Base-by-base conservation (phyloP, 805 yeast species). In the Lipomyces yamanashiensis region DNA sequence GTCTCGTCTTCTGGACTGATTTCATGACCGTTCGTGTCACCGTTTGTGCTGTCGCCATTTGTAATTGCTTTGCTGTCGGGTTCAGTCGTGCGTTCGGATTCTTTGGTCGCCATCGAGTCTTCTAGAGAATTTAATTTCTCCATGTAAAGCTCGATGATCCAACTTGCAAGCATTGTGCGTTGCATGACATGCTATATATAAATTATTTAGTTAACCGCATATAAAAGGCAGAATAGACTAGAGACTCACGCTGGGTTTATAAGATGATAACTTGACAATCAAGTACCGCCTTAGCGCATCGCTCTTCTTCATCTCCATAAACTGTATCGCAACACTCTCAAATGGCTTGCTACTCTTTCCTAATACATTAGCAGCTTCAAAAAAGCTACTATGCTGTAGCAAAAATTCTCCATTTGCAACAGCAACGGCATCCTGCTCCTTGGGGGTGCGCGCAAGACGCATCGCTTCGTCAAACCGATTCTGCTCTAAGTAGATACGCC, bases 391-490 rank as follows among this genome's bases (percentile, higher is more conserved):
- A 2, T 71, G 66, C 1, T 73, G 68, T 4, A 85, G 71, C 40
- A 81, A 70, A 67, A 80, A 75, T 45, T 83, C 79, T 0, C 90
- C 96, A 67, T 88, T 82, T 28, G 79, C 80, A 8, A 79, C 75
- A 58, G 83, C 74, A 3, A 91, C 81, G 8, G 77, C 72, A 69
- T 87, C 87, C 55, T 72, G 77, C n/a, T 78, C 74, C 10, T 70
- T 55, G n/a, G 74, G 41, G 61, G 82, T 81, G 37, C 76, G 70
- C 2, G 81, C 73, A 15, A 85, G 73, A 1, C 73, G 67, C 53
- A 90, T 76, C 0, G 97, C 97, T 51, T 84, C 85, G 17, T 87
- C 89, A 74, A 81, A 93, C 61, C 83, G 75, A 7, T 78, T 74
- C 56, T 78, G 78, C 2, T 80, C 80, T n/a, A 86, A 72, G 70